phyloP scores from a whole-genome alignment of 345 rosid species.

The Turritis glabra region DNA sequence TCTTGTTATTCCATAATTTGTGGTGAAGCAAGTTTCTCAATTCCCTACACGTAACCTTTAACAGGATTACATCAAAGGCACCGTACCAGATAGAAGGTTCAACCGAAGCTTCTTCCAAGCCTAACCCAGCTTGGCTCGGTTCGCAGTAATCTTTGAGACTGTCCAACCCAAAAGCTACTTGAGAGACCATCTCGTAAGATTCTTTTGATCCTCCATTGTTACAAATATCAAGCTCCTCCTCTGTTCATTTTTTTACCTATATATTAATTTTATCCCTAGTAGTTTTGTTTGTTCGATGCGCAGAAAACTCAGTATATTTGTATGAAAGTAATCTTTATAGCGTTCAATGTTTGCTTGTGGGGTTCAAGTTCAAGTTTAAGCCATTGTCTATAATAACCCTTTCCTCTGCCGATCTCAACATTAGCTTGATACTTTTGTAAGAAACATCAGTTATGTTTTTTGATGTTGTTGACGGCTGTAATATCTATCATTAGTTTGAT shows the following conservation, averaged over 20 bases:
- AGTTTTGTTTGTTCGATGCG: not conserved
- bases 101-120: conserved; percentile 39
- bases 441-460: not conserved
- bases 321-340: not conserved
- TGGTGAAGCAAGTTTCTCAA: not conserved
- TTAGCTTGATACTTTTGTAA: conserved; percentile 18
- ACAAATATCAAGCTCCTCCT: conserved; percentile 8
- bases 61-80: conserved; percentile 63
- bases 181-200: conserved; percentile 11
- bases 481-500: conserved; percentile 2
- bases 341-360: conserved; percentile 7
- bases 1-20: not conserved
- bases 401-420: conserved; percentile 18
- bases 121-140: conserved; percentile 63
- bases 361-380: not conserved
- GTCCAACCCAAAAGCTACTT: not conserved
- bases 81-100: conserved; percentile 54
- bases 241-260: not conserved
- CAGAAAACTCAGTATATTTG: conserved; percentile 21
- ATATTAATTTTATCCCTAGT: not conserved
- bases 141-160: conserved; percentile 31
- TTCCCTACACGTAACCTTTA: not conserved
- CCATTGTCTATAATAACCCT: not conserved
- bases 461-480: not conserved
- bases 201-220: conserved; percentile 24